These are phyloP conservation scores for Fusarium acutatum DNA, from an alignment of 2,329 filamentous ascomycete species.

Conservation along the genomic window DNA sequence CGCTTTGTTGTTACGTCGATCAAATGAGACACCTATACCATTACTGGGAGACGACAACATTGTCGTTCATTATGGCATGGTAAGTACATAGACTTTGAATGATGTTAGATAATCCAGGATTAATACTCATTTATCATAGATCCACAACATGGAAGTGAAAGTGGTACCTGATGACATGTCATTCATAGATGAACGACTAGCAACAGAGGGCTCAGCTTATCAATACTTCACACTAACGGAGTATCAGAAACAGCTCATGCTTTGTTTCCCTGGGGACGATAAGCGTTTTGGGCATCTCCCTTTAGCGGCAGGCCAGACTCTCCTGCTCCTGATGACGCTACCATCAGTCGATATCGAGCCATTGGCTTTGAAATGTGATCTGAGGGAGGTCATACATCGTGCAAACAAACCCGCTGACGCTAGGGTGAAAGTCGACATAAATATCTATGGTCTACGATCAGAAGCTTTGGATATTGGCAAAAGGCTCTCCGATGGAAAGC, in stretches of 20 bases:
- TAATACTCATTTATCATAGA: not conserved
- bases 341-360: not conserved
- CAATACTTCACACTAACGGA: not conserved
- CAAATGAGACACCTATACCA: not conserved
- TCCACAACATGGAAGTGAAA: constrained; percentile 13
- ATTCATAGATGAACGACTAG: not conserved
- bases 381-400: not conserved
- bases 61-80: constrained; percentile 3
- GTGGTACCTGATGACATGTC: not conserved
- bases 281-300: not conserved
- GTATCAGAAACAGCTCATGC: constrained; percentile 1
- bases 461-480: not conserved
- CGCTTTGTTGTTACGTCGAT: not conserved
- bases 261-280: not conserved
- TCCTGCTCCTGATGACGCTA: not conserved
- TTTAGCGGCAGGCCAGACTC: not conserved
- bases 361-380: not conserved
- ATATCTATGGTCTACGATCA: not conserved
- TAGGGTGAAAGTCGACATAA: constrained; percentile 3
- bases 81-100: too few relatives aligned
- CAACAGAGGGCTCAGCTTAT: not conserved
- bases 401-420: not conserved
- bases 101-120: too few relatives aligned
- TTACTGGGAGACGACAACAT: not conserved
- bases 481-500: not conserved